phyloP scores from a whole-genome alignment of 768 basidiomycete genomes.

The Serendipita sp. region DNA sequence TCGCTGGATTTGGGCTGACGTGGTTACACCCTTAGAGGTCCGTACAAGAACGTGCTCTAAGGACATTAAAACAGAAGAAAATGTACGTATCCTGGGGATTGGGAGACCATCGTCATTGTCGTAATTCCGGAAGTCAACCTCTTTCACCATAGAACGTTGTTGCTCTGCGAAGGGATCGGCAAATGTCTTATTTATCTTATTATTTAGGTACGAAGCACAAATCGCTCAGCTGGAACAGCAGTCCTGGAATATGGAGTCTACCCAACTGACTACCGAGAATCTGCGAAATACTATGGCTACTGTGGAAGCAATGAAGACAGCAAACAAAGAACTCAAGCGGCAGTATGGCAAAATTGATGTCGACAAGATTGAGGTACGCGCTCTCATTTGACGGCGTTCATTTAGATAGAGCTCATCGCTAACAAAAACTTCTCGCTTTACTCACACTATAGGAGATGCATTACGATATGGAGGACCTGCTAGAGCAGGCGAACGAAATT shows the following conservation, averaged over 20 bases:
- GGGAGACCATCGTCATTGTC: neutral
- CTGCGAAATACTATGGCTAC: constrained; percentile 98
- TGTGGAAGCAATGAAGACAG: constrained; percentile 85
- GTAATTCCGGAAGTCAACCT: too few relatives aligned
- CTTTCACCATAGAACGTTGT: too few relatives aligned
- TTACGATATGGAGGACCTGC: constrained; percentile 92
- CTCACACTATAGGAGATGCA: constrained; percentile 56
- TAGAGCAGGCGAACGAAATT: constrained; percentile 96
- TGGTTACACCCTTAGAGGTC: constrained; percentile 40
- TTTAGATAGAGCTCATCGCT: neutral
- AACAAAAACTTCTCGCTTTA: neutral
- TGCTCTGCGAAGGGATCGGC: too few relatives aligned
- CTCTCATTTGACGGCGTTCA: neutral
- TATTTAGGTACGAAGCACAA: constrained; percentile 58
- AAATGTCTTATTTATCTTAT: neutral
- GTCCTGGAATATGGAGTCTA: constrained; percentile 97
- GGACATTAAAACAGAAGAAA: constrained; percentile 85
- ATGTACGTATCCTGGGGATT: constrained; percentile 33
- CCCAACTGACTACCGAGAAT: constrained; percentile 92
- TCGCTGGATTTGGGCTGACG: neutral
- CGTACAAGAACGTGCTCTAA: constrained; percentile 84
- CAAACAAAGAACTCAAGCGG: constrained; percentile 91
- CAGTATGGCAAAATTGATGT: constrained; percentile 97
- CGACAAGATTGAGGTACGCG: constrained; percentile 88
- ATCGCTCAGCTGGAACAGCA: constrained; percentile 84